These are phyloP conservation scores for Pterocarpus santalinus DNA, from an alignment of 306 rosid genomes.

Conservation along the genomic window DNA sequence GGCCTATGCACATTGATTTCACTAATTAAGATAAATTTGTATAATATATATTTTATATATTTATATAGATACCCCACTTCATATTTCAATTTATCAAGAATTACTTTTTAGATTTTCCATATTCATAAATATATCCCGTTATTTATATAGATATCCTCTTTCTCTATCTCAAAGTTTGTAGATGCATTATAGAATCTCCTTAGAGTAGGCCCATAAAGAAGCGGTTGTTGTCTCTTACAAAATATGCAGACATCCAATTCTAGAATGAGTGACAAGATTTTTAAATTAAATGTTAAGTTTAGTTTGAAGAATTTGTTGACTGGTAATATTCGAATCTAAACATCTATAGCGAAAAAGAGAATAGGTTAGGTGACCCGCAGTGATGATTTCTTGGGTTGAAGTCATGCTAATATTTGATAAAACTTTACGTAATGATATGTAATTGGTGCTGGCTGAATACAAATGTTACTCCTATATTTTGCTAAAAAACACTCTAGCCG, in stretches of 20 bases:
- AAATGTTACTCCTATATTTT: background rate
- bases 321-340: background rate
- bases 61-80: background rate
- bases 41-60: no score
- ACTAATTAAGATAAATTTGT: no score
- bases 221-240: no score
- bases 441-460: background rate
- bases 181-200: no score
- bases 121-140: background rate
- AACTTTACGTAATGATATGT: background rate
- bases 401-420: background rate
- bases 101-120: background rate
- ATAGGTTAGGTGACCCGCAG: background rate
- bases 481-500: background rate
- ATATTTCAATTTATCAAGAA: background rate
- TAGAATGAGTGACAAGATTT: background rate
- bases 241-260: background rate
- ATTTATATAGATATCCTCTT: background rate
- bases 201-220: no score
- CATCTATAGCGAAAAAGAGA: background rate
- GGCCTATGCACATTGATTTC: no score
- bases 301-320: slow-evolving; percentile 10
- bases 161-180: no score
- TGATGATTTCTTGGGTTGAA: background rate
- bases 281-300: background rate